Evolutionary conservation across 768 basidiomycete species (phyloP), one percentile per base, ranked within the genome.

Genomic region (Trametes elegans): DNA sequence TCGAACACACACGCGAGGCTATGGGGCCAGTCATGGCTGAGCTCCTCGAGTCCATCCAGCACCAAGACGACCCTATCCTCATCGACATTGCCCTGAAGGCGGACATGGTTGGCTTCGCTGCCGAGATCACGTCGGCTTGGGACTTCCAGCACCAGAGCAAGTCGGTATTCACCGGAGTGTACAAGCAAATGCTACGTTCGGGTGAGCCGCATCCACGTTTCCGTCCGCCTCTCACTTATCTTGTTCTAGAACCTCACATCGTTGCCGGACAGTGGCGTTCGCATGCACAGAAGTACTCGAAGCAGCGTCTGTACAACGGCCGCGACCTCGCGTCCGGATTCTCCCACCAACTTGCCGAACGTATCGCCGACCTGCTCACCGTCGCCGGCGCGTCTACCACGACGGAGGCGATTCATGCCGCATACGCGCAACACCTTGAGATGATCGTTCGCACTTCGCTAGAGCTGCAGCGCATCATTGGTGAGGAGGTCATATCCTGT

Each of bases 1-100:
- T 53, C 41, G 60, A 61, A 27, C 60, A 57, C 29, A 45, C 60
- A 16, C 49, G 55, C 18, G 56, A 46, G 38, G 60, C 60, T 3
- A 57, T 62, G 23, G 61, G 61, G 10, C 61, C 61, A 2, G 49
- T 58, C 38, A 62, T 62, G 57, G 61, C 61, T 10, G 61, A 62
- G 51, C 51, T 62, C 10, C 36, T 63, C 10, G 53, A 56, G 55
- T 49, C 59, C 8, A 59, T 59, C 9, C 53, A 62, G 6, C 61
- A 62, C 41, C 49, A 59, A 28, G 61, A 62, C 13, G 61, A 62
- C 54, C 61, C 61, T n/a, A 55, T 62, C 41, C 50, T 58, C 32
- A 44, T 62, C 35, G 57, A 62, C 47, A 59, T 62, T 48, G 62
- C 59, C 18, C 50, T 63, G 36, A 61, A 63, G 51, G 60, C 62